A percentile compares a stretch with the other conserved stretches of the same genome.
Conservation (phyloP, 1,284 basidiomycete genomes). For the Cryptococcus sp. region DNA sequence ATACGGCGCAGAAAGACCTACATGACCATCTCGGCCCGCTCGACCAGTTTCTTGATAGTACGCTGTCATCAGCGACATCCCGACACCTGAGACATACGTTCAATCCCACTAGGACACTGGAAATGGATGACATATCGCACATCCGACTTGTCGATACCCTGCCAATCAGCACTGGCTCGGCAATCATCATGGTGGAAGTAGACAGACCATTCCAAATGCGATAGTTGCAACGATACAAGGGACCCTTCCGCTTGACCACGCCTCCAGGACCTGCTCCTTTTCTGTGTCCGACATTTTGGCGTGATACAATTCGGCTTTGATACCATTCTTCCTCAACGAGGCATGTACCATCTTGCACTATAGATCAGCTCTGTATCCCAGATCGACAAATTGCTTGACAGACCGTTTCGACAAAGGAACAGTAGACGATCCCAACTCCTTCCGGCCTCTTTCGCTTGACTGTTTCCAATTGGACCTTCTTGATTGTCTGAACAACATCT, state of each 20-base stretch:
- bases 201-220: conserved; percentile 68
- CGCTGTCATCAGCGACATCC: conserved; percentile 50
- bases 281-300: conserved; percentile 55
- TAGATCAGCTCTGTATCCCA: not conserved
- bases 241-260: conserved; percentile 49
- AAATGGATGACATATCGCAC: conserved; percentile 58
- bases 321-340: conserved; percentile 60
- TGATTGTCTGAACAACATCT: conserved; percentile 65
- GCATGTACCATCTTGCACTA: conserved; percentile 63
- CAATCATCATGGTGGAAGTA: not conserved
- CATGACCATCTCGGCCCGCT: conserved; percentile 76
- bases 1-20: conserved; percentile 44
- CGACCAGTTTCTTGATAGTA: conserved; percentile 87
- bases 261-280: conserved; percentile 57
- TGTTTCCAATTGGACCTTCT: conserved; percentile 20
- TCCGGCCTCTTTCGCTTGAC: conserved; percentile 16
- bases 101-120: conserved; percentile 78
- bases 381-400: conserved; percentile 1
- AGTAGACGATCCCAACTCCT: conserved; percentile 68
- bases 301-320: conserved; percentile 72
- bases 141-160: conserved; percentile 77
- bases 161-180: not conserved
- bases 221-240: conserved; percentile 60
- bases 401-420: conserved; percentile 48
- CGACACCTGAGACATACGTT: conserved; percentile 54